Evolutionary conservation across 345 rosid genomes (phyloP), one percentile per base, ranked within the genome.

Genomic region (Eucalyptus microcorys): DNA sequence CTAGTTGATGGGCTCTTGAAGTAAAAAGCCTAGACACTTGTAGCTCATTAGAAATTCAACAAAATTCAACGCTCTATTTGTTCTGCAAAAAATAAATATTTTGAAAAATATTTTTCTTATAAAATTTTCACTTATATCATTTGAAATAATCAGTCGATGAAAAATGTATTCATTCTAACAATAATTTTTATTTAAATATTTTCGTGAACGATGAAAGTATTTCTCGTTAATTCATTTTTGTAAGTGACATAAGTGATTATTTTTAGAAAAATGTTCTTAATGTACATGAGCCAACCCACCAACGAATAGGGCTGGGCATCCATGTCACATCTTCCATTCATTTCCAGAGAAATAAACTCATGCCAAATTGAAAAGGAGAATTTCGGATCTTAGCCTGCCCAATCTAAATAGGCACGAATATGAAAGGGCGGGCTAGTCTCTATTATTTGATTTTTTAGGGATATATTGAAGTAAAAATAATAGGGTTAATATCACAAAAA

Each of bases 1-100:
- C 42, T 34, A 34, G 42, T 68, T 1, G 80, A 68, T 68, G 42
- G 80, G 14, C 80, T 68, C 80, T 68, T 68, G 80, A 34, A 34
- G 80, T 17, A 17, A 15, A 34, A 34, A 8, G 43, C 80, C 43
- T 3, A 3, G 80, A 10, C 26, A 17, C 42, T 68, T 17, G 80
- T 16, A 8, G 13, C 80, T 22, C 24, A 10, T 68, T 34, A 7
- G 22, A 68, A 34, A 19, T 17, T 68, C 7, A 0, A 34, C 43
- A 17, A 66, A 66, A 66, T 66, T 66, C 79, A 19, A 34, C 4
- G 0, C 8, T 66, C 3, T 17, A 8, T 66, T 66, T 66, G 5
- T 8, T n/a, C 4, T 0, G 0, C 16, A 16, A 30, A n/a, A n/a
- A 27, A 7, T 14, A n/a, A 7, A 64, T 15, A 1, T 14, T n/a